Evolutionary conservation across 805 yeast genomes (phyloP), one percentile per base, ranked within the genome.

Genomic region (Nakazawaea anatomiae): DNA sequence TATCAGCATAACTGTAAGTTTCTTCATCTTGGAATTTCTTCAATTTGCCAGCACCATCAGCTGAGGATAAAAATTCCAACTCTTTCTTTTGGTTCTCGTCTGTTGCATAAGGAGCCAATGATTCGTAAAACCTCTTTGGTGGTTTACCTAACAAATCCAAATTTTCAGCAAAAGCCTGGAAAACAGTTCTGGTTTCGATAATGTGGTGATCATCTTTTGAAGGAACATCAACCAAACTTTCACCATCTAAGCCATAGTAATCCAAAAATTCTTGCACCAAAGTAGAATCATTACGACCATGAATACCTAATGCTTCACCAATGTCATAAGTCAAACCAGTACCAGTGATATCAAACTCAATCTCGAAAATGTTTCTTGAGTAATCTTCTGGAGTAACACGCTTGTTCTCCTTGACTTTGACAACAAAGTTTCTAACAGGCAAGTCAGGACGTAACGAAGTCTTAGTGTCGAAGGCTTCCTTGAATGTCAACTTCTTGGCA

Each of bases 231-330:
- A 91, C 80, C 38, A 89, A 65, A 27, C 82, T 79, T 53, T 86
- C 76, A 47, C 86, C 83, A 53, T 85, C 75, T 51, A 90, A 72
- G 3, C 88, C 90, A 63, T 90, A 92, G 62, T 73, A 76, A 25
- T 73, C 60, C 58, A 92, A 76, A 69, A 92, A 92, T 56, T 76
- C 75, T 43, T 74, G 78, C 48, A 91, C 96, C 39, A 73, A 77
- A 14, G 71, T 76, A 40, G 75, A 65, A 59, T 82, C 77, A 72
- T 92, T 92, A 63, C 92, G 83, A 46, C 96, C 97, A 62, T 92
- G 97, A 54, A 92, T 80, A 62, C 98, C 98, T 54, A 92, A 79
- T 25, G 98, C 97, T 75, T 92, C 98, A 66, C 98, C 98, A 63
- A 92, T 89, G 56, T 85, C 94, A 66, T 92, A 92, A 46, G 82